Percentiles rank a stretch among this genome's conserved stretches.
These are phyloP conservation scores for Trypanosoma conorhini DNA, from an alignment of 208 protist species.

Conservation along the genomic window DNA sequence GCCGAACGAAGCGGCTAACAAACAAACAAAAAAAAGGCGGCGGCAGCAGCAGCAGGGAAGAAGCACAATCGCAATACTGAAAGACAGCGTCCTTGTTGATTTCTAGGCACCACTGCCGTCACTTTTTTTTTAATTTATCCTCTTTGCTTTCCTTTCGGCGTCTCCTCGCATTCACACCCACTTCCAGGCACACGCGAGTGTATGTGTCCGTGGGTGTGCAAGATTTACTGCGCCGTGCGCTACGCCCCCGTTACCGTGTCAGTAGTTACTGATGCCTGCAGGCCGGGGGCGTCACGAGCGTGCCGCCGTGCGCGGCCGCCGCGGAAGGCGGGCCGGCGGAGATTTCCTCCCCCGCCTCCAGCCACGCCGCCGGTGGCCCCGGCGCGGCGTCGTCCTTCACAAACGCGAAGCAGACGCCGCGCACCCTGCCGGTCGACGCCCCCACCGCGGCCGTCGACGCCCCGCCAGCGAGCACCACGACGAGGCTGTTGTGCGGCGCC, in stretches of 20 bases:
- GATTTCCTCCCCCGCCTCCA: background rate
- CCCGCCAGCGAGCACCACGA: constrained; percentile 52
- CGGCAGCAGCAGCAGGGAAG: background rate
- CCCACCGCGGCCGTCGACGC: background rate
- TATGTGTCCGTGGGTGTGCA: background rate
- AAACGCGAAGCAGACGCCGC: constrained; percentile 73
- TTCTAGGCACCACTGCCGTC: background rate
- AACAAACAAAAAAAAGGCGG: too few relatives aligned
- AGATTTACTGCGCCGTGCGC: too few relatives aligned
- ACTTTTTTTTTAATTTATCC: background rate
- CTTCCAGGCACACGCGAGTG: background rate
- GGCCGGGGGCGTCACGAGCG: constrained; percentile 23
- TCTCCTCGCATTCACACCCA: background rate
- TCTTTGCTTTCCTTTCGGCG: background rate
- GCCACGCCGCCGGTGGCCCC: constrained; percentile 35
- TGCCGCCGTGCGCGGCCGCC: background rate
- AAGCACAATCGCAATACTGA: background rate
- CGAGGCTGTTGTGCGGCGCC: constrained; percentile 65
- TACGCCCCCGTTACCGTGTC: constrained; percentile 4
- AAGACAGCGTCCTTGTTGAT: background rate
- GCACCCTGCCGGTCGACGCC: constrained; percentile 16
- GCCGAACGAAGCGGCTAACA: too few relatives aligned
- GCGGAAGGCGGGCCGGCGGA: background rate
- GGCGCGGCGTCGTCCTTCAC: constrained; percentile 64
- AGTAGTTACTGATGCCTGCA: constrained; percentile 46